These are phyloP conservation scores for Sophora flavescens DNA, from an alignment of 306 rosid species.

Conservation along the genomic window DNA sequence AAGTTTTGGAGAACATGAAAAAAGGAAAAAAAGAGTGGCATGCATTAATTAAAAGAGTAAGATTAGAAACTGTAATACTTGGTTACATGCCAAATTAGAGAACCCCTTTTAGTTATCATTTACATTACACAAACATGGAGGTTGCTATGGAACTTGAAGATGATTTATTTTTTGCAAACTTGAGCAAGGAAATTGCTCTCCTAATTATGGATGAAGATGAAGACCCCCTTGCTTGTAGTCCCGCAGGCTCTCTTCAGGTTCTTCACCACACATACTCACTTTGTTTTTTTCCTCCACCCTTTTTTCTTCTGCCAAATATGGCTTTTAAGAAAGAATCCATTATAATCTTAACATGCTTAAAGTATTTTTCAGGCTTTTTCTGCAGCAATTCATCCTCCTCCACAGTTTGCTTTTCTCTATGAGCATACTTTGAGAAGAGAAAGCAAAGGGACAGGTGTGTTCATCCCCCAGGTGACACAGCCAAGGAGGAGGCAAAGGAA, in stretches of 20 bases:
- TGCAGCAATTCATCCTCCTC: conserved; percentile 63
- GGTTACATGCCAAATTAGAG: conserved; percentile 10
- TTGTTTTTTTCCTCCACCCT: neutral
- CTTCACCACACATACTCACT: neutral
- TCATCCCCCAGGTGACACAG: conserved; percentile 78
- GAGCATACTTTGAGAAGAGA: conserved; percentile 67
- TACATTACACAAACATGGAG: conserved; percentile 56
- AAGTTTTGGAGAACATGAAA: conserved; percentile 10
- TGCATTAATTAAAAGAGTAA: neutral
- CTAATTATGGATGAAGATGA: conserved; percentile 94
- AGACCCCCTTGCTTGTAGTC: conserved; percentile 60
- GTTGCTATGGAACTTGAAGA: conserved; percentile 70
- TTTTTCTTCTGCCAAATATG: neutral
- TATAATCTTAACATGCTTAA: conserved; percentile 3
- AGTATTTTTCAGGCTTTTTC: conserved; percentile 65
- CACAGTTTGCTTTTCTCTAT: conserved; percentile 53
- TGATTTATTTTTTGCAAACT: conserved; percentile 83
- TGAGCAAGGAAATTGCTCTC: conserved; percentile 87
- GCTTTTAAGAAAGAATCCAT: neutral
- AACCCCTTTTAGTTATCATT: neutral
- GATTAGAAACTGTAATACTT: conserved; percentile 14
- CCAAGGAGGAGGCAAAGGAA: conserved; percentile 79
- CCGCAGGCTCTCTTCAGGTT: conserved; percentile 75
- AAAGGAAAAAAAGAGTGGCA: neutral
- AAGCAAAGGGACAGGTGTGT: conserved; percentile 98